A percentile compares a stretch with the other conserved stretches of the same genome.
Conservation (phyloP, 306 rosid species). For the Quercus variabilis region DNA sequence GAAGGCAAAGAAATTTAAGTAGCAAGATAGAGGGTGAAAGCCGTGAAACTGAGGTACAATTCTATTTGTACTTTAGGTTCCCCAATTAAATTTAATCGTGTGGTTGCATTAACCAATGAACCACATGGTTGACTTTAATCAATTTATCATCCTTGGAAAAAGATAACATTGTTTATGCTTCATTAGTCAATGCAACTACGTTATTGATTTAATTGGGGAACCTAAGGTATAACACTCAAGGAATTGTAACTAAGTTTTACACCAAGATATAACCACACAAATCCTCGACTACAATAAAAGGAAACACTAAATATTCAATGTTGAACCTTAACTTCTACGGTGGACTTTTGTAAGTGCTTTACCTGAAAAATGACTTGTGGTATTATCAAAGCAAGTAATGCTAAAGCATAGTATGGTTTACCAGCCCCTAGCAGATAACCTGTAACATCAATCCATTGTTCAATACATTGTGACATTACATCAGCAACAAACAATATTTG, state of each 20-base stretch:
- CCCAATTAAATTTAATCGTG: too few species aligned
- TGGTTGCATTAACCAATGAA: too few species aligned
- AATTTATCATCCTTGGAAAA: too few species aligned
- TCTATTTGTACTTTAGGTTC: too few species aligned
- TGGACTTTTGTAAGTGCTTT: not conserved
- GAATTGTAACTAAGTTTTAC: not conserved
- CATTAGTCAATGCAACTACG: too few species aligned
- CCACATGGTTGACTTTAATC: too few species aligned
- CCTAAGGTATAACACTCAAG: too few species aligned
- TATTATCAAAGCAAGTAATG: constrained; percentile 65
- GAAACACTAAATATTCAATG: not conserved
- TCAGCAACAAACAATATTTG: not conserved
- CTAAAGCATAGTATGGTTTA: constrained; percentile 84
- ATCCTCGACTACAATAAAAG: not conserved
- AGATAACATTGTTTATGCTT: too few species aligned
- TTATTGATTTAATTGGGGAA: too few species aligned
- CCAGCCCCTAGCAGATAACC: constrained; percentile 90
- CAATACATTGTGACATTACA: not conserved
- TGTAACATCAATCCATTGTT: constrained; percentile 30
- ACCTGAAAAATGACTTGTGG: constrained; percentile 97
- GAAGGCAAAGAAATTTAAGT: not conserved
- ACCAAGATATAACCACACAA: not conserved
- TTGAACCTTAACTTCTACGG: not conserved
- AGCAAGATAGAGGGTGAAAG: too few species aligned
- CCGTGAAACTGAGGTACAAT: too few species aligned